phyloP scores from a whole-genome alignment of 2,329 filamentous ascomycete species.

The Botryosphaeria dothidea region DNA sequence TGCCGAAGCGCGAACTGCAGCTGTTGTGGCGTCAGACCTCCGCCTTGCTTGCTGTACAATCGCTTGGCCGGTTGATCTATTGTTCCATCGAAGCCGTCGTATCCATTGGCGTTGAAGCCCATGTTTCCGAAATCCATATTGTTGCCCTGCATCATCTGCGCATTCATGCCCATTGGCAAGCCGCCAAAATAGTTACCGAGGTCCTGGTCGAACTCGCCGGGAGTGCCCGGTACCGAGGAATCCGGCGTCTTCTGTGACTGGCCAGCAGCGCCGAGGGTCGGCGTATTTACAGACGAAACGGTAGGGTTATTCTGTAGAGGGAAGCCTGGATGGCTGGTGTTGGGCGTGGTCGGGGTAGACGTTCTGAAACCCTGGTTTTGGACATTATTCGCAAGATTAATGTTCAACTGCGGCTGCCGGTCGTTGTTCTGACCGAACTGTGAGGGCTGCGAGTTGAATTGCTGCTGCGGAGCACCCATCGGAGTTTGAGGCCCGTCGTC shows the following conservation, averaged over 20 bases:
- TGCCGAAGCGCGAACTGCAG: constrained; percentile 74
- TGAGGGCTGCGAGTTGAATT: constrained; percentile 53
- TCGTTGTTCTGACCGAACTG: constrained; percentile 56
- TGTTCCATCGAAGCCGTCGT: constrained; percentile 43
- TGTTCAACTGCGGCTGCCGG: constrained; percentile 70
- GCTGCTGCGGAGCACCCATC: constrained; percentile 69
- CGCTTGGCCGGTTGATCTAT: constrained; percentile 96
- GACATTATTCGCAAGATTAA: constrained; percentile 72
- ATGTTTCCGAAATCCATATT: constrained; percentile 31
- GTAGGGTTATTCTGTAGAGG: constrained; percentile 90
- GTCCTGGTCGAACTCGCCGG: constrained; percentile 74
- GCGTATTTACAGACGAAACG: constrained; percentile 95
- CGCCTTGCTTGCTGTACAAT: constrained; percentile 79
- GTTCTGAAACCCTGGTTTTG: constrained; percentile 74
- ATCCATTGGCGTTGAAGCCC: constrained; percentile 40
- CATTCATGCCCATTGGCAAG: constrained; percentile 33
- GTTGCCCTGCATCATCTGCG: constrained; percentile 36
- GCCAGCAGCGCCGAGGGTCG: constrained; percentile 71
- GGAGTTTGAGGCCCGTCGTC: constrained; percentile 62
- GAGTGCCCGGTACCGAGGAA: constrained; percentile 69
- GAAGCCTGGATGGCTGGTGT: constrained; percentile 64
- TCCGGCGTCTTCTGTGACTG: constrained; percentile 64
- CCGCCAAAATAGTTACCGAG: constrained; percentile 47
- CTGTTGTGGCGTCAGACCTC: constrained; percentile 67
- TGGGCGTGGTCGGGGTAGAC: constrained; percentile 84